phyloP scores from a whole-genome alignment of 768 basidiomycete species.

The Russula vinacea region DNA sequence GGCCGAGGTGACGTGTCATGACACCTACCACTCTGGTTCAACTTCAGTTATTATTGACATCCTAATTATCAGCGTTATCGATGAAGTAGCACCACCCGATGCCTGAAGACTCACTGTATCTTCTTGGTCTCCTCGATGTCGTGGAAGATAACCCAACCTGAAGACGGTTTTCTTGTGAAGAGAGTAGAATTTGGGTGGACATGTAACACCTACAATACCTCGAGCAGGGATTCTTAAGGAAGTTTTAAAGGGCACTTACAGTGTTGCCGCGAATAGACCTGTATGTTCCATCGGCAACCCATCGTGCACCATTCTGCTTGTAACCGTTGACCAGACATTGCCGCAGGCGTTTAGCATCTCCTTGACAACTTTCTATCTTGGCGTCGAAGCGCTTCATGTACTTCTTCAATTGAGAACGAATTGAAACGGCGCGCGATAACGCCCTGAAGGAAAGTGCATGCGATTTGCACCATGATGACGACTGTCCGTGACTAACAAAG shows the following conservation, averaged over 20 bases:
- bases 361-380: slow-evolving; percentile 81
- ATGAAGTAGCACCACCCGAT: slow-evolving; percentile 1
- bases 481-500: slow-evolving; percentile 76
- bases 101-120: slow-evolving; percentile 58
- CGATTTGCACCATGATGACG: slow-evolving; percentile 88
- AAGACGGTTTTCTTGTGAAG: slow-evolving; percentile 87
- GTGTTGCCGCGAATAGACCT: slow-evolving; percentile 81
- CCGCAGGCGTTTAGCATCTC: slow-evolving; percentile 78
- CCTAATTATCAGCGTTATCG: slow-evolving; percentile 42
- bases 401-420: slow-evolving; percentile 91
- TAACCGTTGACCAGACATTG: slow-evolving; percentile 90
- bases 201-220: slow-evolving; percentile 60
- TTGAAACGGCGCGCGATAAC: slow-evolving; percentile 90
- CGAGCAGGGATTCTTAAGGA: slow-evolving; percentile 14
- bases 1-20: slow-evolving; percentile 7
- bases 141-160: slow-evolving; percentile 92
- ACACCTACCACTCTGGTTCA: slow-evolving; percentile 82
- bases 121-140: slow-evolving; percentile 97
- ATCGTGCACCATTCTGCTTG: slow-evolving; percentile 89
- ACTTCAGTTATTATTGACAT: slow-evolving; percentile 93
- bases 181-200: slow-evolving; percentile 93
- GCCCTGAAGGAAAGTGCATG: slow-evolving; percentile 93
- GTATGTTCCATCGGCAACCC: slow-evolving; percentile 92
- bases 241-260: slow-evolving; percentile 43
- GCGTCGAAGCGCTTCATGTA: slow-evolving; percentile 90